Base-by-base conservation (phyloP, 495 filamentous ascomycete species). In the Halenospora varia region DNA sequence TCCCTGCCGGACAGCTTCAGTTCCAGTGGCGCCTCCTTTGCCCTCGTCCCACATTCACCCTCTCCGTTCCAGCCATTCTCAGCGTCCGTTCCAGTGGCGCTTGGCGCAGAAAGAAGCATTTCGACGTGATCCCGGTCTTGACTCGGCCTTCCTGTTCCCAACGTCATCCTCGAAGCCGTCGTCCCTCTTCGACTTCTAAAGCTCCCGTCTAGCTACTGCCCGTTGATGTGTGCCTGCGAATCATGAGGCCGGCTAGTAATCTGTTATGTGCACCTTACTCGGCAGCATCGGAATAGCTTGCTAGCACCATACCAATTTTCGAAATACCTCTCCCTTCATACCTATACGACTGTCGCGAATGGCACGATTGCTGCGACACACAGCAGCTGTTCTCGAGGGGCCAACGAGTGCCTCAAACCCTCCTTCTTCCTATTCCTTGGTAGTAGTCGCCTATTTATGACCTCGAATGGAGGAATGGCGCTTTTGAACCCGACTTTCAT, bases 401-500 rank as follows among this genome's bases (percentile, higher is more conserved):
- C 23, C 19, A 4, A 9, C 19, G 47, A 24, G 10, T 13, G 19
- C 47, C 10, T 9, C 47, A 9, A 24, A 2, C 19, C 47, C 19
- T 49, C 47, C 20, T 10, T 23, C 23, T 25, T 10, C 47, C 10
- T 10, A 6, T n/a, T 49, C 4, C 47, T 25, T 4, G 3, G 20
- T 20, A 8, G 3, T 25, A 3, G 6, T n/a, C 11, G 2, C 10
- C 22, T 20, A 6, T 55, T 47, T 48, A 65, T 65, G 58, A 59
- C 59, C 50, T 40, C 20, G 41, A 13, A 23, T 19, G 25, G 26
- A 48, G 22, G 23, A 41, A 68, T 68, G 65, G 62, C 65, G 54
- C 56, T 68, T 22, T 48, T 82, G 56, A 77, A 76, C 61, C 86
- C 87, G 55, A 89, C 91, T 63, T 95, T 96, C 70, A 74, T 96